Evolutionary conservation across 1,139 yeast species (phyloP).

Genomic region (Yamadazyma kanchanaburiensis): DNA sequence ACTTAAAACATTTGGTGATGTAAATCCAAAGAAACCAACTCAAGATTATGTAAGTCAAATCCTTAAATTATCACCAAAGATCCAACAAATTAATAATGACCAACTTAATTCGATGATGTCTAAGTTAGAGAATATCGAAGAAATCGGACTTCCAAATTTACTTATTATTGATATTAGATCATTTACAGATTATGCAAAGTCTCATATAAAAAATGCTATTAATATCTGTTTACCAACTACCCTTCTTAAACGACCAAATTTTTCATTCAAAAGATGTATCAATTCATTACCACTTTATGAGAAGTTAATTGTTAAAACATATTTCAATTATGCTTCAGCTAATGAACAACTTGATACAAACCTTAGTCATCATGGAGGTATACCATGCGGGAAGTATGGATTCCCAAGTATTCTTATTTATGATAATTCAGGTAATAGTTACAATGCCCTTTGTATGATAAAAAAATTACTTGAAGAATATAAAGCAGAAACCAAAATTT

Average conservation of each 20-base stretch:
- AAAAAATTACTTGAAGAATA: constrained; percentile 40
- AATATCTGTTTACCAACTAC: constrained; percentile 80
- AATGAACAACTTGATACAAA: constrained; percentile 5
- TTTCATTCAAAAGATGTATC: constrained; percentile 52
- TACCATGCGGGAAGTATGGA: constrained; percentile 29
- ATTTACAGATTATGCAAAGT: constrained; percentile 54
- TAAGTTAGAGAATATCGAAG: constrained; percentile 5
- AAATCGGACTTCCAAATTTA: constrained; percentile 17
- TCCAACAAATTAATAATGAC: constrained; percentile 4
- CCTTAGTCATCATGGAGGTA: constrained; percentile 9
- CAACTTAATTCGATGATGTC: constrained; percentile 6
- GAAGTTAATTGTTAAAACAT: constrained; percentile 23
- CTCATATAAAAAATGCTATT: constrained; percentile 53
- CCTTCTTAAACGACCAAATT: constrained; percentile 63
- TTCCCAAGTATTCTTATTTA: constrained; percentile 25
- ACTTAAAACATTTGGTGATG: constrained; percentile 10
- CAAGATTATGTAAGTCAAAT: constrained; percentile 10
- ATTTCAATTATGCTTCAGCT: constrained; percentile 9
- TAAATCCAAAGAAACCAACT: constrained; percentile 3
- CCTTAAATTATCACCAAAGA: constrained; percentile 6
- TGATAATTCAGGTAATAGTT: constrained; percentile 29
- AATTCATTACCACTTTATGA: constrained; percentile 54
- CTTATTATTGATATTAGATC: constrained; percentile 70
- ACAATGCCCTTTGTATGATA: constrained; percentile 43
- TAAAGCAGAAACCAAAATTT: constrained; percentile 9